Percentiles rank a stretch among this genome's conserved stretches.
Evolutionary conservation across 371 early-diverging fungal genomes (phyloP).

Genomic region (Mucor sp.): DNA sequence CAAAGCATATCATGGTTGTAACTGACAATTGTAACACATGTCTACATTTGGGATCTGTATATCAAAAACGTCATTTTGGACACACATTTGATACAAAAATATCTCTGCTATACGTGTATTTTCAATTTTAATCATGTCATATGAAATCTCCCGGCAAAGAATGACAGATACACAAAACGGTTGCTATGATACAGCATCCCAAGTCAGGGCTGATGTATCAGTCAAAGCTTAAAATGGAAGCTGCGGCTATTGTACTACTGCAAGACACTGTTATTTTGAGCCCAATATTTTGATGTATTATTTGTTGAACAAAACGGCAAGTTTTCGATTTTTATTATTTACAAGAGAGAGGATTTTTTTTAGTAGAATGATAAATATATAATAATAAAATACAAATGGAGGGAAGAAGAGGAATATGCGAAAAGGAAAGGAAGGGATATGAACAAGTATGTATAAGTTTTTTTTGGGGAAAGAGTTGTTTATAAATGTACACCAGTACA

Average conservation of each 20-base stretch:
- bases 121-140: neutral
- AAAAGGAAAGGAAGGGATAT: conserved; percentile 11
- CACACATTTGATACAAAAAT: neutral
- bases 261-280: neutral
- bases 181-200: neutral
- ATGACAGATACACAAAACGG: neutral
- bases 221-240: neutral
- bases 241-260: neutral
- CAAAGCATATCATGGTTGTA: neutral
- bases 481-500: conserved; percentile 27
- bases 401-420: neutral
- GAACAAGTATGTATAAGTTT: conserved; percentile 6
- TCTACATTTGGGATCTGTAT: neutral
- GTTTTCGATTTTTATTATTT: conserved; percentile 4
- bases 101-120: neutral
- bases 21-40: conserved; percentile 2
- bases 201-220: conserved; percentile 1
- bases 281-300: neutral
- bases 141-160: neutral
- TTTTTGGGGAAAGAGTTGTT: neutral
- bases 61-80: neutral
- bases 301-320: neutral
- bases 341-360: neutral
- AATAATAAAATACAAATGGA: conserved; percentile 3
- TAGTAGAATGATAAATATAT: neutral